These are phyloP conservation scores for Fusarium torreyae DNA, from an alignment of 2,329 filamentous ascomycete species.

Conservation along the genomic window DNA sequence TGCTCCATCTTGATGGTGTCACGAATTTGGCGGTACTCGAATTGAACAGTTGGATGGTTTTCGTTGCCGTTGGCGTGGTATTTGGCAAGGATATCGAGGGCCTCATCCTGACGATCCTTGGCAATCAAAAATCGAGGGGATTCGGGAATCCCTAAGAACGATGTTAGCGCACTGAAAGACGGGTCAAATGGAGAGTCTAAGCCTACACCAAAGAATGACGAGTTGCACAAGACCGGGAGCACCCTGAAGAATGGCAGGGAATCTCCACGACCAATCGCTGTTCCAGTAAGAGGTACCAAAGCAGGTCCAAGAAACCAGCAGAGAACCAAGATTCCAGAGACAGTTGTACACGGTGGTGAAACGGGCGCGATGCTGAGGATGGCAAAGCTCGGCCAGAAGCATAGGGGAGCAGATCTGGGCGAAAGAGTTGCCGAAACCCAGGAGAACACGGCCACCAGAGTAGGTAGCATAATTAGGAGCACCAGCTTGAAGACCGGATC, in stretches of 20 bases:
- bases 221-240: constrained; percentile 74
- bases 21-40: constrained; percentile 77
- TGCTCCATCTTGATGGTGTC: constrained; percentile 74
- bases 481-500: constrained; percentile 50
- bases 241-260: constrained; percentile 74
- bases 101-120: constrained; percentile 75
- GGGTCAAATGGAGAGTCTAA: fast-evolving
- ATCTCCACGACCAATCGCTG: constrained; percentile 77
- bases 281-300: constrained; percentile 73
- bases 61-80: constrained; percentile 74
- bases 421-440: constrained; percentile 77
- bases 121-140: constrained; percentile 76
- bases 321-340: constrained; percentile 74
- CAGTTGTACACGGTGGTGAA: constrained; percentile 79
- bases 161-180: background rate
- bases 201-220: constrained; percentile 69
- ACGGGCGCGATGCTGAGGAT: constrained; percentile 77
- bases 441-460: constrained; percentile 57
- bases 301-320: constrained; percentile 73
- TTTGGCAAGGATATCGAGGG: constrained; percentile 71
- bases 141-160: constrained; percentile 66
- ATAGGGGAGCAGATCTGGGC: constrained; percentile 75
- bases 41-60: constrained; percentile 73
- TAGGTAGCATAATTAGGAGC: constrained; percentile 59
- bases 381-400: constrained; percentile 75